phyloP scores from a whole-genome alignment of 352 stramenopile species.

The Aphanomyces stellatus region DNA sequence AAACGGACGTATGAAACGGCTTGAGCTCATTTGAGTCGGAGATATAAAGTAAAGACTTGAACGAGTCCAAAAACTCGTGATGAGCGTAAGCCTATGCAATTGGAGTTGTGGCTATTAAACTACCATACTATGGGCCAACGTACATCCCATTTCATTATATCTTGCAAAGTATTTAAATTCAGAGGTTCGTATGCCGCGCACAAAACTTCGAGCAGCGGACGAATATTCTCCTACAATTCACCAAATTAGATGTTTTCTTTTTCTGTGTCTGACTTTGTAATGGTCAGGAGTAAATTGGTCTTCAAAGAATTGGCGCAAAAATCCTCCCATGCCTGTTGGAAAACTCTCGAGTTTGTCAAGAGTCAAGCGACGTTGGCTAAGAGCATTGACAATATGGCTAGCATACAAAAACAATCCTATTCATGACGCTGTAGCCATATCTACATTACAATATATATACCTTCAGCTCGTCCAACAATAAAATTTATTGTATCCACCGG shows the following conservation, averaged over 20 bases:
- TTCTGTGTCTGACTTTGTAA: constrained; percentile 31
- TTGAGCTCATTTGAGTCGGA: constrained; percentile 34
- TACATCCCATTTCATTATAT: constrained; percentile 43
- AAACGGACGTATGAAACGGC: constrained; percentile 69
- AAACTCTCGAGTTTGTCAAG: constrained; percentile 44
- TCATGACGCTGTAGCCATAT: not conserved
- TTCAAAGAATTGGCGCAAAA: constrained; percentile 61
- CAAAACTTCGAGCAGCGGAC: constrained; percentile 55
- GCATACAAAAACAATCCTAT: constrained; percentile 59
- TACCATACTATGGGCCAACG: too few species aligned
- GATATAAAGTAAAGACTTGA: constrained; percentile 53
- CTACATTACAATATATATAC: constrained; percentile 6
- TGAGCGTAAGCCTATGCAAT: constrained; percentile 40
- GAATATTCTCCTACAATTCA: constrained; percentile 29
- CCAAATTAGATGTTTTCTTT: not conserved
- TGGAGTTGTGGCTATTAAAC: too few species aligned
- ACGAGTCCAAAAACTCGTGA: constrained; percentile 37
- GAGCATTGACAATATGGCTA: constrained; percentile 61
- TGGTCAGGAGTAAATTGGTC: constrained; percentile 45
- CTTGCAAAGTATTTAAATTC: constrained; percentile 31
- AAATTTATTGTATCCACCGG: not conserved
- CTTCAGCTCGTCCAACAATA: constrained; percentile 14
- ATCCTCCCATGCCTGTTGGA: constrained; percentile 53
- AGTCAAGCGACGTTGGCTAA: constrained; percentile 39
- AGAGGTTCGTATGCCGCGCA: constrained; percentile 61